Base-by-base conservation (phyloP, 2,329 filamentous ascomycete genomes). In the Ceratocystis cubensis region DNA sequence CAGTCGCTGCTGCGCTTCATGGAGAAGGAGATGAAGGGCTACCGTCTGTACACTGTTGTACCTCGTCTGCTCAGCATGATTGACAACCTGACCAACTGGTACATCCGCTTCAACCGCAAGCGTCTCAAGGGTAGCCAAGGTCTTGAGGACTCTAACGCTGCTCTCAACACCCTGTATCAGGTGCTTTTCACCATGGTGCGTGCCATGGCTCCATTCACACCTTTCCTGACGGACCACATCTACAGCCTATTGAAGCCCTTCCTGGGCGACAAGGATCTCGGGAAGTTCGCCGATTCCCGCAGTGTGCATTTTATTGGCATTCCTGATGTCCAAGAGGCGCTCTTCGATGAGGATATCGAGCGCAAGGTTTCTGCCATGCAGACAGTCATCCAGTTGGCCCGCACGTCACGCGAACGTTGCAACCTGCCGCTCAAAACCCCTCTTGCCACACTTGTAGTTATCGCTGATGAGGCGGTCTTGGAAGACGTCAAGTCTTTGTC, bases 1-100 rank as follows among this genome's bases (percentile, higher is more conserved):
- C 93, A 97, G 75, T 95, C 89, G 72, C 80, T 97, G 71, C 81
- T 97, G 67, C 86, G 91, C 72, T 96, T 94, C 73, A 90, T 96
- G 65, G 93, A 97, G 74, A 81, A 89, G 71, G 93, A 97, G 77
- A 97, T 97, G 93, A 81, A 82, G 64, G 86, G 79, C 5, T 88
- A 88, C 74, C 85, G 87, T 41, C 76, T 89, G 50, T 95, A 94
- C 76, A 95, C 90, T 1, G 90, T 95, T 48, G 89, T 95, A 63
- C 90, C 90, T 5, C 81, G 87, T 67, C 77, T 95, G 68, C 80
- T 92, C 22, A 81, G 81, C 66, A 80, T 92, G 73, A 92, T 95
- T 70, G 91, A 95, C 72, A 89, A 92, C 75, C 88, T 88, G 20
- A 94, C 90, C 7, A 95, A 96, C 76, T 95, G 89, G 90, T 95